Conservation (phyloP, 78 protist species). For the Dictyostelium firmibasis region DNA sequence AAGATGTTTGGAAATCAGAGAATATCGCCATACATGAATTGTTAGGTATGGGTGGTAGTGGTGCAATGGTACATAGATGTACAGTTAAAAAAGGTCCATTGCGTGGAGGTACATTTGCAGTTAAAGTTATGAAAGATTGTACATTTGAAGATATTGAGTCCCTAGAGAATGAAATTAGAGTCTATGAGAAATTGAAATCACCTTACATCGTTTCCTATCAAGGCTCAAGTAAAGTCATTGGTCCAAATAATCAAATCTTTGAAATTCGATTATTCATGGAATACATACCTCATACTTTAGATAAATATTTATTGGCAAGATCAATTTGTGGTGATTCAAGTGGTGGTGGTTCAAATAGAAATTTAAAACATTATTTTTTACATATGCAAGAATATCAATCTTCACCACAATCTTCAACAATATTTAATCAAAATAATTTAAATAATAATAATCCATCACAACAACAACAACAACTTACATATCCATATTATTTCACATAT, state of each 20-base stretch:
- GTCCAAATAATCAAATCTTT: neutral
- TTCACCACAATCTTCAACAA: neutral
- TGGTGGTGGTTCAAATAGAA: neutral
- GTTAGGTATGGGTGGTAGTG: conserved; percentile 39
- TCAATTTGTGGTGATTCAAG: neutral
- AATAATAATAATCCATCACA: neutral
- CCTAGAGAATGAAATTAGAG: neutral
- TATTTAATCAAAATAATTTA: neutral
- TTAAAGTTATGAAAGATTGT: conserved; percentile 28
- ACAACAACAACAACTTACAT: neutral
- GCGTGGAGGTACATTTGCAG: conserved; percentile 32
- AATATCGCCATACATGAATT: conserved; percentile 12
- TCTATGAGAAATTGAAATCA: neutral
- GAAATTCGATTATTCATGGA: conserved; percentile 23
- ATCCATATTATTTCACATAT: conserved; percentile 5
- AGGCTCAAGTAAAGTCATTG: neutral
- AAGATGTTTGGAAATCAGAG: conserved; percentile 11
- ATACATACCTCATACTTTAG: conserved; percentile 2
- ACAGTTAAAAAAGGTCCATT: conserved; percentile 15
- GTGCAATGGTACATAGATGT: conserved; percentile 14
- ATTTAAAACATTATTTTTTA: conserved; percentile 9
- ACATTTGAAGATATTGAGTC: neutral
- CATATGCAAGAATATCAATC: conserved; percentile 9
- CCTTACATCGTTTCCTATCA: neutral
- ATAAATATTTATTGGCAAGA: conserved; percentile 10